Base-by-base conservation (phyloP, 192 early-diverging fungal species). In the Umbelopsis isabellina region DNA sequence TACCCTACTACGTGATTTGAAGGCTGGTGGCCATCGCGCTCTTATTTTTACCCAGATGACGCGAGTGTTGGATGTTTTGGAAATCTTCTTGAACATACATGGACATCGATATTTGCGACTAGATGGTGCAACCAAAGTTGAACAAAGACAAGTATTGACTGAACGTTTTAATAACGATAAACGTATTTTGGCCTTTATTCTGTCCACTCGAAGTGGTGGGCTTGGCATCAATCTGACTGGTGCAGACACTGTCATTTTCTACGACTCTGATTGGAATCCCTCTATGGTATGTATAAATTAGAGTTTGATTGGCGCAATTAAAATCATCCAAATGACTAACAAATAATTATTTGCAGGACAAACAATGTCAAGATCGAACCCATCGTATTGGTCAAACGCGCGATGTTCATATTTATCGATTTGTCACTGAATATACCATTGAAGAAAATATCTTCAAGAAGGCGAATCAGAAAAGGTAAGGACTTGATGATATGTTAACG, bases 171-270 rank as follows among this genome's bases (percentile, higher is more conserved):
- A 90, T 47, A 79, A 77, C 61, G 86, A 90, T 70, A 79, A 79
- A 25, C 79, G 78, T 52, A 86, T 84, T 53, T 68, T 82, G 30
- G 83, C 80, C 1, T 91, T 92, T 47, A 83, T 87, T 66, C 61
- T 91, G 25, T 88, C 83, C 25, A 88, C 88, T 5, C 78, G 90
- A 69, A 88, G 89, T 51, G 92, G 91, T 30, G 92, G 92, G 23
- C 81, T 93, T 10, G 92, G 92, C 23, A 86, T 93, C 69, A 93
- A 92, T 68, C 66, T 93, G 45, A 91, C 90, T 0, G 88, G 87
- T n/a, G 91, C 92, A 3, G 90, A 92, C 71, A 91, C 90, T 2
- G 92, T 92, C 22, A 88, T 93, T 30, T 91, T 93, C 70, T 89
- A 87, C 66, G 91, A 93, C 69, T 87, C 85, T 50, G 91, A 93